phyloP scores from a whole-genome alignment of 2,329 filamentous ascomycete genomes.

The Coniochaeta ligniaria region DNA sequence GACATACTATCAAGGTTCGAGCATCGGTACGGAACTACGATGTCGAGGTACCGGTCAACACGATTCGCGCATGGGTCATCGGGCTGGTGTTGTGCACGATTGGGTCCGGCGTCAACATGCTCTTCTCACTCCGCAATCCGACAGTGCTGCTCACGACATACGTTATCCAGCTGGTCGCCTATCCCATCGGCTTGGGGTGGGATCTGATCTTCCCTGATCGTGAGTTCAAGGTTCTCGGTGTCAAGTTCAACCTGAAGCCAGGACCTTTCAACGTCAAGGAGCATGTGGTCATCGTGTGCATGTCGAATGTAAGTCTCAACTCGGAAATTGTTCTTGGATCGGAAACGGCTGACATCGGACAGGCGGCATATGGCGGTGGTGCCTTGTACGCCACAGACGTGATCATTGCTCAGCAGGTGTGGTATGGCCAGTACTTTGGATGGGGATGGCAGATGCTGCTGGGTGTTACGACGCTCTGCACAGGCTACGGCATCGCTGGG shows the following conservation, averaged over 20 bases:
- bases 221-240: constrained; percentile 40
- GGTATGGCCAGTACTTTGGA: constrained; percentile 49
- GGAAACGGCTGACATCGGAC: constrained; percentile 9
- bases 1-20: constrained; percentile 41
- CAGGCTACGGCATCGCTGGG: constrained; percentile 58
- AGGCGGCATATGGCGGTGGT: constrained; percentile 52
- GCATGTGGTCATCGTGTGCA: constrained; percentile 54
- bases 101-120: constrained; percentile 54
- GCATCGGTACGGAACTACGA: constrained; percentile 59
- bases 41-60: constrained; percentile 57
- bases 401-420: constrained; percentile 45
- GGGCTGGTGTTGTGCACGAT: constrained; percentile 54
- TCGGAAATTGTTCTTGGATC: neutral
- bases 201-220: constrained; percentile 47
- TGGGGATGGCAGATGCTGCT: constrained; percentile 54
- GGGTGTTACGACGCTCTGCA: constrained; percentile 53
- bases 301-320: constrained; percentile 48
- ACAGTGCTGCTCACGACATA: constrained; percentile 54
- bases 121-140: constrained; percentile 54
- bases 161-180: constrained; percentile 55
- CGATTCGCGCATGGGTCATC: constrained; percentile 57
- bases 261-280: constrained; percentile 57
- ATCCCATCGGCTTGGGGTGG: constrained; percentile 49
- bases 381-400: constrained; percentile 49
- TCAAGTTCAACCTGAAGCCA: constrained; percentile 49